Evolutionary conservation across 805 yeast genomes (phyloP).

Genomic region (Yarrowia deformans): DNA sequence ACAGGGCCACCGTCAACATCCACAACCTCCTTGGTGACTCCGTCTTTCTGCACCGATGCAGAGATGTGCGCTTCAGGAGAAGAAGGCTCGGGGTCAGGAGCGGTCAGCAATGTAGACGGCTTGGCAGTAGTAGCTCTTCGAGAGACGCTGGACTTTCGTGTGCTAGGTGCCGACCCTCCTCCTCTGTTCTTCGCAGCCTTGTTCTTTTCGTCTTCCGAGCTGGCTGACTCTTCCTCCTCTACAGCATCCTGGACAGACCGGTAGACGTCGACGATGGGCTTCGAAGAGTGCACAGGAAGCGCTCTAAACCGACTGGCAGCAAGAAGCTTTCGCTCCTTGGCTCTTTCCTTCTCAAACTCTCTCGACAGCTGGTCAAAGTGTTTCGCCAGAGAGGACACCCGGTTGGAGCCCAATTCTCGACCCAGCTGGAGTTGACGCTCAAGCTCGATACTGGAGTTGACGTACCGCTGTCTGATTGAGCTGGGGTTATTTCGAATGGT

Average conservation of each 20-base stretch:
- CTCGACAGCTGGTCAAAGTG: conserved; percentile 80
- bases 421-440: conserved; percentile 44
- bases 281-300: conserved; percentile 71
- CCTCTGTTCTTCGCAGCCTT: conserved; percentile 1
- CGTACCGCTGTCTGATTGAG: conserved; percentile 13
- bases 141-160: conserved; percentile 1
- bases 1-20: conserved; percentile 20
- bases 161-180: background rate
- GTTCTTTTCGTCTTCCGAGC: conserved; percentile 9
- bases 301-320: conserved; percentile 69
- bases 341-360: conserved; percentile 89
- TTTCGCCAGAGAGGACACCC: conserved; percentile 56
- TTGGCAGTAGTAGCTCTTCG: background rate
- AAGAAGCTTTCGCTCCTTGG: conserved; percentile 71
- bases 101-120: conserved; percentile 8
- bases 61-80: conserved; percentile 34
- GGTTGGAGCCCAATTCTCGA: conserved; percentile 32
- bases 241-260: conserved; percentile 90
- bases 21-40: conserved; percentile 31
- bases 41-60: conserved; percentile 18
- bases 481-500: conserved; percentile 13
- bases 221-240: conserved; percentile 54
- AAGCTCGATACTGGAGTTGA: conserved; percentile 42
- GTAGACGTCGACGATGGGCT: conserved; percentile 90
- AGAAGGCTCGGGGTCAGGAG: conserved; percentile 36